Percentiles rank a stretch among this genome's conserved stretches.
Evolutionary conservation across 2,329 filamentous ascomycete species (phyloP).

Genomic region (Didymosphaeria variabile): DNA sequence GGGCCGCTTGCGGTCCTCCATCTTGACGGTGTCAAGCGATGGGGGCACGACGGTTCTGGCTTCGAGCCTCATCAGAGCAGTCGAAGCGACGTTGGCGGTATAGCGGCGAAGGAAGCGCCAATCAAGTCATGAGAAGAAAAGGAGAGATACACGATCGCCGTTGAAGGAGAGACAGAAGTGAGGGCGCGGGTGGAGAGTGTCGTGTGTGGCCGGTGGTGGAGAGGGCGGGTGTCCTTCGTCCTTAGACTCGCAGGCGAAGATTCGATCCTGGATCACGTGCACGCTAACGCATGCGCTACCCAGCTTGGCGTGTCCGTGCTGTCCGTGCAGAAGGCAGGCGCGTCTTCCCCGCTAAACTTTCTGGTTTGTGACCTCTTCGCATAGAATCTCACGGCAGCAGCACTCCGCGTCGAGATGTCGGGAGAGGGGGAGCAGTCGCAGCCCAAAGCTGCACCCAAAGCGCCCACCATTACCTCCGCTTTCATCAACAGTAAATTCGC

Average conservation of each 20-base stretch:
- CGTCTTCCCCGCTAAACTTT: constrained; percentile 10
- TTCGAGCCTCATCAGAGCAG: constrained; percentile 85
- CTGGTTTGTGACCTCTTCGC: background rate
- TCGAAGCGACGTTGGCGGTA: constrained; percentile 47
- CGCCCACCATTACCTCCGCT: constrained; percentile 34
- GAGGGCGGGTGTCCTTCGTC: constrained; percentile 15
- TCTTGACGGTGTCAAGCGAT: constrained; percentile 85
- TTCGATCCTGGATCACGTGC: constrained; percentile 18
- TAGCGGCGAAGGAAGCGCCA: constrained; percentile 28
- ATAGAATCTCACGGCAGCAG: background rate
- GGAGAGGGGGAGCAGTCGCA: constrained; percentile 34
- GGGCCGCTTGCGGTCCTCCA: constrained; percentile 99
- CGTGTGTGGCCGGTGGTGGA: constrained; percentile 37
- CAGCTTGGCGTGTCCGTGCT: background rate
- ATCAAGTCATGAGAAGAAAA: constrained; percentile 31
- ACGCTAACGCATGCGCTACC: constrained; percentile 11
- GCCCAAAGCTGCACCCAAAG: constrained; percentile 25
- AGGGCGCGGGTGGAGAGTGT: constrained; percentile 25
- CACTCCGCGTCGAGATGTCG: constrained; percentile 32
- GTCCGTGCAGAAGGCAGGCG: background rate
- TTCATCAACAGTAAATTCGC: constrained; percentile 44
- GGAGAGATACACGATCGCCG: background rate
- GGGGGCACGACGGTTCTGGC: constrained; percentile 76
- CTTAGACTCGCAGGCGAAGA: constrained; percentile 26
- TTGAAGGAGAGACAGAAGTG: constrained; percentile 18